Percentiles rank a stretch among this genome's conserved stretches.
phyloP scores from a whole-genome alignment of 2,329 filamentous ascomycete species.

The Trichoderma semiorbis region DNA sequence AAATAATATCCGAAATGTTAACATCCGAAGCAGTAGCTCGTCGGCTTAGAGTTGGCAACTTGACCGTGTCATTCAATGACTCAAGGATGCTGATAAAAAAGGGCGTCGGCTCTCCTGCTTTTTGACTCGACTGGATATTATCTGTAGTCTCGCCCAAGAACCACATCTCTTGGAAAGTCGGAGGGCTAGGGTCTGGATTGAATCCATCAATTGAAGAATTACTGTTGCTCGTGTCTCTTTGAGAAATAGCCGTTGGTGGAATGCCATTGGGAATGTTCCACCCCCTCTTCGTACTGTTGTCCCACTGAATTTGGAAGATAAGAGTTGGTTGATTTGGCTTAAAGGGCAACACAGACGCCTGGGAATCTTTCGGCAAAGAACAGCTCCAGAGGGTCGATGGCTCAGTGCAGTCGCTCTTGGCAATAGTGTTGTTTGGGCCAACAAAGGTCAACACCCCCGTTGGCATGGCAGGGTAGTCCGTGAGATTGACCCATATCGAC shows the following conservation, averaged over 20 bases:
- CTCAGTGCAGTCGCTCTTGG: conserved; percentile 66
- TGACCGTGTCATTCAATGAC: conserved; percentile 37
- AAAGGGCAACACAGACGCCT: conserved; percentile 60
- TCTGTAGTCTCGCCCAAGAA: conserved; percentile 89
- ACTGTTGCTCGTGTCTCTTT: conserved; percentile 22
- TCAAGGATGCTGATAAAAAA: conserved; percentile 77
- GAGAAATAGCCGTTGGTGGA: conserved; percentile 27
- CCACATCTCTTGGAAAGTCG: conserved; percentile 64
- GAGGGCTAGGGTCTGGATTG: conserved; percentile 53
- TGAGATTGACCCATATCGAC: conserved; percentile 75
- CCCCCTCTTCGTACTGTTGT: conserved; percentile 53
- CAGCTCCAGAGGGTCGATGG: conserved; percentile 83
- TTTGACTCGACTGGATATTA: conserved; percentile 59
- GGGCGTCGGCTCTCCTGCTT: conserved; percentile 81
- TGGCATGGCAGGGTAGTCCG: conserved; percentile 80
- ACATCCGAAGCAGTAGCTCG: conserved; percentile 22
- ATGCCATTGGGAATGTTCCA: conserved; percentile 47
- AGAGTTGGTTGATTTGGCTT: conserved; percentile 71
- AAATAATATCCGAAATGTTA: conserved; percentile 45
- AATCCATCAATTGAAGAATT: conserved; percentile 30
- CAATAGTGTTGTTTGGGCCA: conserved; percentile 62
- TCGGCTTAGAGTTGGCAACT: conserved; percentile 24
- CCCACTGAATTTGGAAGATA: conserved; percentile 72
- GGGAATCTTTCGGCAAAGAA: conserved; percentile 73
- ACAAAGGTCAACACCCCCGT: conserved; percentile 78